Evolutionary conservation across 2,329 filamentous ascomycete species (phyloP).

Genomic region (Tolypocladium album): DNA sequence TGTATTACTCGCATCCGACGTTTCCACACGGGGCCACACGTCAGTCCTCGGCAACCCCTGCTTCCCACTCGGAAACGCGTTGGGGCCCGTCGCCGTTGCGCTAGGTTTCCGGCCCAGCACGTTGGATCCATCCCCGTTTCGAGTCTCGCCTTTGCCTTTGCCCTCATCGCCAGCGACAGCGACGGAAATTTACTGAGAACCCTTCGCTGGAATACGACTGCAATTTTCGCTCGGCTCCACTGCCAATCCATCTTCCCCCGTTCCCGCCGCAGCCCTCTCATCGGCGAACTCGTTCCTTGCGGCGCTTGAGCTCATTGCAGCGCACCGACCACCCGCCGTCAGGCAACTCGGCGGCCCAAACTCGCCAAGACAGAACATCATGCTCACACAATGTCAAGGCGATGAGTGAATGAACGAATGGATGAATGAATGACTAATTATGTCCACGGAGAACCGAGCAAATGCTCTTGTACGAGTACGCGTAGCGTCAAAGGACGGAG

Average conservation of each 20-base stretch:
- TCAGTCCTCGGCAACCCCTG: background rate
- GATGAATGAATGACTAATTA: background rate
- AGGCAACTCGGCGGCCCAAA: background rate
- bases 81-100: background rate
- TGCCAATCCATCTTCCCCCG: background rate
- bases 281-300: too few relatives aligned
- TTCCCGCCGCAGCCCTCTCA: background rate
- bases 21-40: background rate
- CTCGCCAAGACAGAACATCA: background rate
- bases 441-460: background rate
- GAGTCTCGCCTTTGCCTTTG: background rate
- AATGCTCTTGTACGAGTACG: background rate
- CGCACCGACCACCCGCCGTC: background rate
- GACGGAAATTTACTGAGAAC: background rate
- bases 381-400: background rate
- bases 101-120: conserved; percentile 1
- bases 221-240: background rate
- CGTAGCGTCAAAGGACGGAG: background rate
- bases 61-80: background rate
- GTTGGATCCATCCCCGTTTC: background rate
- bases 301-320: background rate
- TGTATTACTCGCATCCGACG: background rate
- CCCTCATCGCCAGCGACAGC: background rate
- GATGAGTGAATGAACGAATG: background rate
- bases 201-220: background rate